Evolutionary conservation across 345 rosid genomes (phyloP).

Genomic region (Pugionium dolabratum): DNA sequence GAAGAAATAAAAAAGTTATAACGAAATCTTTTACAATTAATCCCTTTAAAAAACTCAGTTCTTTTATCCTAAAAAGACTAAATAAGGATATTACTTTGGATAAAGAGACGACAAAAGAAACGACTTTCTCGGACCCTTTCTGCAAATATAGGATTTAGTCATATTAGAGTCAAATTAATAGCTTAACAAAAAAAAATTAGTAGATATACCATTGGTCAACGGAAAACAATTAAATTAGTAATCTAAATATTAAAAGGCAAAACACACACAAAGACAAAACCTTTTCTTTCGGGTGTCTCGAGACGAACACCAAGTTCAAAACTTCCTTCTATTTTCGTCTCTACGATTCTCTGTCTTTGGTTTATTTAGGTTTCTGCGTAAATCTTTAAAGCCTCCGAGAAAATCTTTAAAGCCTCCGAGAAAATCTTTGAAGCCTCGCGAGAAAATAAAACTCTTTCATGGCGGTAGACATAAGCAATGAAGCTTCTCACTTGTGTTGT

Average conservation of each 20-base stretch:
- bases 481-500: slow-evolving; percentile 24
- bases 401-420: too few relatives aligned
- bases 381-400: not conserved
- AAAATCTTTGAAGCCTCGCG: too few relatives aligned
- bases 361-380: not conserved
- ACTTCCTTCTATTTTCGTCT: slow-evolving; percentile 3
- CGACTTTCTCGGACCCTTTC: slow-evolving; percentile 21
- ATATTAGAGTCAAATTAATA: slow-evolving; percentile 18
- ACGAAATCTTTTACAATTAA: too few relatives aligned
- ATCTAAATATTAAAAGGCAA: slow-evolving; percentile 1
- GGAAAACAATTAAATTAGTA: slow-evolving; percentile 24
- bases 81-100: not conserved
- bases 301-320: slow-evolving; percentile 26
- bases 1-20: too few relatives aligned
- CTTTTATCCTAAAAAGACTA: too few relatives aligned
- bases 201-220: slow-evolving; percentile 25
- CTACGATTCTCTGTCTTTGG: not conserved
- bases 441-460: slow-evolving; percentile 13
- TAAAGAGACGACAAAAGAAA: slow-evolving; percentile 14
- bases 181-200: slow-evolving; percentile 16
- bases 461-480: slow-evolving; percentile 13
- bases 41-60: too few relatives aligned
- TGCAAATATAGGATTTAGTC: slow-evolving; percentile 25
- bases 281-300: slow-evolving; percentile 39
- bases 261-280: slow-evolving; percentile 27